Conservation (phyloP, 2,329 filamentous ascomycete species). For the Cladosporium austrohemisphaericum region DNA sequence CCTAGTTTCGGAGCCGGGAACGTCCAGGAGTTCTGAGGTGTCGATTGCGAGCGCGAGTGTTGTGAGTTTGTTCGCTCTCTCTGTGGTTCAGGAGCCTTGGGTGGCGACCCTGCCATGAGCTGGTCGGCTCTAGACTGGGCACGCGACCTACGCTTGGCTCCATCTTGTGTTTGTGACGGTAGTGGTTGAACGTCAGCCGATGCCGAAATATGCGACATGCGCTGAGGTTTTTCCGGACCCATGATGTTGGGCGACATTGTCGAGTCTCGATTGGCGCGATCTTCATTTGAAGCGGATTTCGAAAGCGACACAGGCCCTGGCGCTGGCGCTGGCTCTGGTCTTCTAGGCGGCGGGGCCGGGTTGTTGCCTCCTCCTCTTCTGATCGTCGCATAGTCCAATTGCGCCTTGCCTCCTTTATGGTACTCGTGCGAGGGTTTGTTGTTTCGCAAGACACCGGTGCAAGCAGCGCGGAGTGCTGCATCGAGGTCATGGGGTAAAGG, state of each 20-base stretch:
- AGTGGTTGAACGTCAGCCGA: conserved; percentile 17
- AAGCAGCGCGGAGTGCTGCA: conserved; percentile 44
- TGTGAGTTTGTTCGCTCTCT: conserved; percentile 24
- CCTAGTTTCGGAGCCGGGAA: conserved; percentile 31
- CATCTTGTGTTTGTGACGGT: conserved; percentile 20
- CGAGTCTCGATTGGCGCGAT: conserved; percentile 1
- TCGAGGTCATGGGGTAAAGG: conserved; percentile 41
- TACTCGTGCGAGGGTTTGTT: conserved; percentile 35
- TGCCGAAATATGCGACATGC: not conserved
- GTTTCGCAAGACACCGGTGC: conserved; percentile 41
- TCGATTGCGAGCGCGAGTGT: conserved; percentile 21
- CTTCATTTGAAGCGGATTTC: conserved; percentile 3
- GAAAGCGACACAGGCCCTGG: not conserved
- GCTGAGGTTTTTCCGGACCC: not conserved
- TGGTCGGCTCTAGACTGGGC: conserved; percentile 28
- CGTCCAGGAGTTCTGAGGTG: conserved; percentile 22
- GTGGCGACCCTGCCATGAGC: conserved; percentile 24
- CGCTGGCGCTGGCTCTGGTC: not conserved
- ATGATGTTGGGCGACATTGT: not conserved
- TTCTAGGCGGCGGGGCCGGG: conserved; percentile 11
- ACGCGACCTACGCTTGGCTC: conserved; percentile 15
- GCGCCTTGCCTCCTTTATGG: conserved; percentile 24
- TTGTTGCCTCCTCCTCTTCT: conserved; percentile 19
- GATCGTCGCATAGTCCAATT: conserved; percentile 34
- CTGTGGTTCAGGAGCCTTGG: conserved; percentile 9